Percentiles rank a stretch among this genome's conserved stretches.
Conservation (phyloP, 768 basidiomycete species). For the Boletus barrowsii region DNA sequence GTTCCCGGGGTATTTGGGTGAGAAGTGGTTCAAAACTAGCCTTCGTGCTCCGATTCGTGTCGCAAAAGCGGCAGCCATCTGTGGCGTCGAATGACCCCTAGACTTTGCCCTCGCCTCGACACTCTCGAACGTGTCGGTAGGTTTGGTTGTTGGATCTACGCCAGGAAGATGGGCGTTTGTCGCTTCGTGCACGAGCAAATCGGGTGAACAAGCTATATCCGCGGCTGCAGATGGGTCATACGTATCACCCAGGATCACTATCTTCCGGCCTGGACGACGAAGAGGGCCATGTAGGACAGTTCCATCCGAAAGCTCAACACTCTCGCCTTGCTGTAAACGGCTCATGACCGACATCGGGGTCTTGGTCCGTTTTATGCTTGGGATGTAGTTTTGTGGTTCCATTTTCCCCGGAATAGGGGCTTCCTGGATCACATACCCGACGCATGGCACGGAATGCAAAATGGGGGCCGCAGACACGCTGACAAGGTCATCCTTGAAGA, state of each 20-base stretch:
- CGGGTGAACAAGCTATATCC: constrained; percentile 58
- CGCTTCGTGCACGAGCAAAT: constrained; percentile 83
- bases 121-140: constrained; percentile 54
- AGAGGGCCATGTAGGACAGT: constrained; percentile 66
- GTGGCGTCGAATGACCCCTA: constrained; percentile 88
- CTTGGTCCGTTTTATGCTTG: constrained; percentile 66
- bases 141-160: constrained; percentile 58
- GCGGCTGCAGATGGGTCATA: constrained; percentile 71
- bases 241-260: constrained; percentile 84
- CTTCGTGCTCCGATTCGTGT: constrained; percentile 55
- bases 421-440: constrained; percentile 76
- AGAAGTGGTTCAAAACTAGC: constrained; percentile 84
- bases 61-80: constrained; percentile 85
- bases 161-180: constrained; percentile 82
- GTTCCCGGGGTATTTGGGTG: constrained; percentile 72
- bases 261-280: constrained; percentile 65
- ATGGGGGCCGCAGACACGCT: constrained; percentile 78
- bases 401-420: constrained; percentile 75
- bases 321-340: constrained; percentile 61
- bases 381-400: constrained; percentile 61
- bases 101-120: constrained; percentile 65
- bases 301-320: constrained; percentile 65
- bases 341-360: constrained; percentile 67
- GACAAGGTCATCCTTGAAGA: constrained; percentile 55
- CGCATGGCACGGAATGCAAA: constrained; percentile 73